Evolutionary conservation across 1,139 yeast species (phyloP).

Genomic region (Ashbya aceris): DNA sequence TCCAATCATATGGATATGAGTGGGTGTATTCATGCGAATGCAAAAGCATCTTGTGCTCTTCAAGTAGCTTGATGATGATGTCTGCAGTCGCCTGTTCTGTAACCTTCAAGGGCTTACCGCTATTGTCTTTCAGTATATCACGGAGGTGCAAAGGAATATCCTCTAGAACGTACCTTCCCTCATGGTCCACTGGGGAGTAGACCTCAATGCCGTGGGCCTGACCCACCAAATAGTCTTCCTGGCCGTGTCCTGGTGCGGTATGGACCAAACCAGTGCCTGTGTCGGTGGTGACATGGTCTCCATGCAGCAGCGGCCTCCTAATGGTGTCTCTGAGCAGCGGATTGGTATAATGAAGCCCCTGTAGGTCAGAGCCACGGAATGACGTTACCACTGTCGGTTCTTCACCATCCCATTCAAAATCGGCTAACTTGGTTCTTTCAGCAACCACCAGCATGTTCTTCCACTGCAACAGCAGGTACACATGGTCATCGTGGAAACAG

Average conservation of each 20-base stretch:
- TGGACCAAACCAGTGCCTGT: constrained; percentile 97
- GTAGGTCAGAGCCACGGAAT: constrained; percentile 40
- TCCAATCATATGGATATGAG: constrained; percentile 95
- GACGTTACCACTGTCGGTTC: constrained; percentile 17
- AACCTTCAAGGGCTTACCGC: constrained; percentile 50
- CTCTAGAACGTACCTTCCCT: constrained; percentile 46
- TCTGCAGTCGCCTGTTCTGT: constrained; percentile 47
- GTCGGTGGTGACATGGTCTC: constrained; percentile 67
- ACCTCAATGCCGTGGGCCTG: constrained; percentile 46
- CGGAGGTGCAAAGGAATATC: constrained; percentile 16
- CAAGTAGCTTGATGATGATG: constrained; percentile 38
- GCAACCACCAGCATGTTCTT: constrained; percentile 40
- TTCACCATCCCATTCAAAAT: constrained; percentile 23
- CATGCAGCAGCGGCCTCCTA: constrained; percentile 57
- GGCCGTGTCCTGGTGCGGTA: constrained; percentile 96
- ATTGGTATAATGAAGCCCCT: constrained; percentile 43
- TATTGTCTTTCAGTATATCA: constrained; percentile 31
- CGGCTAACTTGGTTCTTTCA: constrained; percentile 37
- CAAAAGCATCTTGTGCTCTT: constrained; percentile 39
- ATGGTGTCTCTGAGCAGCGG: constrained; percentile 39
- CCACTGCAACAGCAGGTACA: constrained; percentile 45
- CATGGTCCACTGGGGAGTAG: constrained; percentile 68
- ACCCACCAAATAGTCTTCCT: constrained; percentile 80
- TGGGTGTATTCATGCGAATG: constrained; percentile 50
- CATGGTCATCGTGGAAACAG: constrained; percentile 52